Conservation (phyloP, 768 basidiomycete genomes). For the Mycena filopes region DNA sequence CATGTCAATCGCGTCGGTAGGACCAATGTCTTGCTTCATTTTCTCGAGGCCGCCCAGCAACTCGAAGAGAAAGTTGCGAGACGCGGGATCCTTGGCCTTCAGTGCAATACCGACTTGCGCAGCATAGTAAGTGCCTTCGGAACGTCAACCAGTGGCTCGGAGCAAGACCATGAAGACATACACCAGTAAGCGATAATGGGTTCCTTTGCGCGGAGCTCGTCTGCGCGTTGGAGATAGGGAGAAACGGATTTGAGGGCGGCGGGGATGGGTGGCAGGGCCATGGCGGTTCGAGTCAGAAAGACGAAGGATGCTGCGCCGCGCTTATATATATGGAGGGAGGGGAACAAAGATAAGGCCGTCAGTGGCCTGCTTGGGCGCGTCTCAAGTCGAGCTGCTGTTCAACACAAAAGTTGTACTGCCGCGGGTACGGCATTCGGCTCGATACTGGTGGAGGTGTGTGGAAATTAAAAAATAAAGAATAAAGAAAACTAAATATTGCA, state of each 20-base stretch:
- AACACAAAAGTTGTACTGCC: not conserved
- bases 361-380: slow-evolving; percentile 9
- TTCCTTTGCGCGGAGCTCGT: slow-evolving; percentile 85
- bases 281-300: slow-evolving; percentile 17
- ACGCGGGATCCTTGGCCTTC: slow-evolving; percentile 71
- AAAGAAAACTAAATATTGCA: too few relatives aligned
- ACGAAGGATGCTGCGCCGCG: not conserved
- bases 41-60: slow-evolving; percentile 83
- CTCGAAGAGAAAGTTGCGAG: slow-evolving; percentile 74
- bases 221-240: slow-evolving; percentile 89
- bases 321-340: not conserved
- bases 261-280: slow-evolving; percentile 22
- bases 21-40: slow-evolving; percentile 79
- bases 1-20: slow-evolving; percentile 83
- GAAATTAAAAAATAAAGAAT: too few relatives aligned
- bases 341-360: not conserved
- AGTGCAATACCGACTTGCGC: slow-evolving; percentile 86
- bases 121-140: slow-evolving; percentile 88
- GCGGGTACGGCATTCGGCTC: slow-evolving; percentile 14
- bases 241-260: slow-evolving; percentile 68
- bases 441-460: too few relatives aligned
- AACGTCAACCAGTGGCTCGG: slow-evolving; percentile 13
- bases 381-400: not conserved
- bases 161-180: slow-evolving; percentile 50
- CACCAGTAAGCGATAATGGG: slow-evolving; percentile 97